Evolutionary conservation across 2,329 filamentous ascomycete genomes (phyloP).

Genomic region (Trichoderma breve): DNA sequence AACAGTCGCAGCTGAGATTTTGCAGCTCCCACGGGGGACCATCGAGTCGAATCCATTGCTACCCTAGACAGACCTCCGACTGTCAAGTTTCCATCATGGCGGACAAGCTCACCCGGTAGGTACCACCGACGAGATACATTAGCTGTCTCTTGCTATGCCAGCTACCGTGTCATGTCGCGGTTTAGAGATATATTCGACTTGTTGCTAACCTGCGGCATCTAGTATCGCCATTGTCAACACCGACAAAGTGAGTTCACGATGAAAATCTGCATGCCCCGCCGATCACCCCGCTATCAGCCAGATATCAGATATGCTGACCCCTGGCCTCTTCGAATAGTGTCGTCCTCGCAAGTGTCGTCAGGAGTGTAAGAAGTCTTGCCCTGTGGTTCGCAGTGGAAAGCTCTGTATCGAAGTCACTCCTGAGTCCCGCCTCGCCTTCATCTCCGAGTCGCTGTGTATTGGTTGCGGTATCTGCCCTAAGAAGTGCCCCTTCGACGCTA

Average conservation of each 20-base stretch:
- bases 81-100: slow-evolving; percentile 60
- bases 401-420: slow-evolving; percentile 91
- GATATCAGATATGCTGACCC: slow-evolving; percentile 26
- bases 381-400: slow-evolving; percentile 95
- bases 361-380: slow-evolving; percentile 98
- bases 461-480: slow-evolving; percentile 99
- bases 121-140: slow-evolving; percentile 17
- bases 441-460: slow-evolving; percentile 93
- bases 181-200: not conserved
- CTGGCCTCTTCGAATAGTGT: slow-evolving; percentile 36
- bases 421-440: slow-evolving; percentile 93
- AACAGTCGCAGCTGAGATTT: slow-evolving; percentile 11
- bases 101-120: slow-evolving; percentile 92
- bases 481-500: slow-evolving; percentile 97
- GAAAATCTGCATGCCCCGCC: slow-evolving; percentile 20
- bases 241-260: slow-evolving; percentile 74
- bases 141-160: not conserved
- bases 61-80: slow-evolving; percentile 3
- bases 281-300: slow-evolving; percentile 29
- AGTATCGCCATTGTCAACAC: slow-evolving; percentile 99
- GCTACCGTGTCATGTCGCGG: not conserved
- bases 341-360: slow-evolving; percentile 78
- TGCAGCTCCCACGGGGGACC: not conserved
- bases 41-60: not conserved
- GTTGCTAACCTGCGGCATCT: slow-evolving; percentile 29